A percentile compares a stretch with the other conserved stretches of the same genome.
Evolutionary conservation across 306 rosid genomes (phyloP).

Genomic region (Cicer pinnatifidum): DNA sequence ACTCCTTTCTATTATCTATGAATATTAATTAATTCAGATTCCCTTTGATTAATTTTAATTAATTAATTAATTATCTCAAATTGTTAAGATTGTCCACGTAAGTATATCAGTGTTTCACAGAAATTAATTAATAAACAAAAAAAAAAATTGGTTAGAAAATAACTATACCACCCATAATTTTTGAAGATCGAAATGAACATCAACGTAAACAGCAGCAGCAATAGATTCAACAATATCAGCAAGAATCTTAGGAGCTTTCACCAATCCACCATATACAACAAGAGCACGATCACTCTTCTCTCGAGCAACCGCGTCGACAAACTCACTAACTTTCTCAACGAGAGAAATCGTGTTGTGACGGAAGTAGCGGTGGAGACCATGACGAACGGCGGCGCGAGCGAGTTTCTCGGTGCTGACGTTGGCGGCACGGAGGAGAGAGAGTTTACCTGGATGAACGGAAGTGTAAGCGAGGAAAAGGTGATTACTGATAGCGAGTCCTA

Average conservation of each 20-base stretch:
- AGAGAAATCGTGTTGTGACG: slow-evolving; percentile 55
- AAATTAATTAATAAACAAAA: neutral
- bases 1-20: too few species aligned
- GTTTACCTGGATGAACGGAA: slow-evolving; percentile 53
- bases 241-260: slow-evolving; percentile 88
- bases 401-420: slow-evolving; percentile 83
- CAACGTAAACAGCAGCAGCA: slow-evolving; percentile 73
- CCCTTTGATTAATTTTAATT: too few species aligned
- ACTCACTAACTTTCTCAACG: slow-evolving; percentile 51
- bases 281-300: slow-evolving; percentile 44
- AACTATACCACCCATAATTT: slow-evolving; percentile 64
- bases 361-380: slow-evolving; percentile 49
- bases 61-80: too few species aligned
- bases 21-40: too few species aligned
- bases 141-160: neutral
- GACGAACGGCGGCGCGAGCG: slow-evolving; percentile 74
- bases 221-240: slow-evolving; percentile 86
- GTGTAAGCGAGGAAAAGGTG: slow-evolving; percentile 58
- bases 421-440: slow-evolving; percentile 70
- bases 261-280: slow-evolving; percentile 58
- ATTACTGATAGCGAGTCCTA: slow-evolving; percentile 58
- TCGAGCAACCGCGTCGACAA: slow-evolving; percentile 48
- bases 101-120: too few species aligned
- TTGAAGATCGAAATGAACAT: slow-evolving; percentile 58
- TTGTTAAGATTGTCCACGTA: too few species aligned